These are phyloP conservation scores for Lyophyllum semitale DNA, from an alignment of 768 basidiomycete species.

Conservation along the genomic window DNA sequence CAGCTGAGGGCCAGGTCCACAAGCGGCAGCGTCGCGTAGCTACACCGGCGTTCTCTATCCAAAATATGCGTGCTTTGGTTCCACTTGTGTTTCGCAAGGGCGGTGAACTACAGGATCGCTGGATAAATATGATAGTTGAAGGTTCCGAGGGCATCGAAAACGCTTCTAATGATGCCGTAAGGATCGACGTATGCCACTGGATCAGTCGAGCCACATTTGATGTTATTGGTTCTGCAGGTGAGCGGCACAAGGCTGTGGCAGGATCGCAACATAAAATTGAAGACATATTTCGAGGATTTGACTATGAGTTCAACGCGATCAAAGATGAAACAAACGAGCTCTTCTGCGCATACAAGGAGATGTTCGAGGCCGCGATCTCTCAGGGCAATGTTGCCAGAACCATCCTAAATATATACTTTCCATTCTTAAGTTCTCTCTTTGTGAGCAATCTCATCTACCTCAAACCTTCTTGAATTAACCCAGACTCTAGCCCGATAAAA, in stretches of 20 bases:
- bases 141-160: constrained; percentile 27
- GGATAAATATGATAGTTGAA: constrained; percentile 48
- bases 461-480: background rate
- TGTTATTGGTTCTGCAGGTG: constrained; percentile 88
- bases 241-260: constrained; percentile 9
- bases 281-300: constrained; percentile 58
- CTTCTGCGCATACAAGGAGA: constrained; percentile 79
- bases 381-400: constrained; percentile 49
- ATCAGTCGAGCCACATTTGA: constrained; percentile 85
- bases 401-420: constrained; percentile 58
- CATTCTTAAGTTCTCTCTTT: constrained; percentile 53
- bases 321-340: constrained; percentile 78
- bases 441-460: constrained; percentile 39
- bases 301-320: constrained; percentile 85
- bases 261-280: background rate
- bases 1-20: constrained; percentile 77
- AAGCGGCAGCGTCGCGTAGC: constrained; percentile 79
- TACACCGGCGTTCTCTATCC: constrained; percentile 78
- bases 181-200: constrained; percentile 79
- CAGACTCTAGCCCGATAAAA: constrained; percentile 51
- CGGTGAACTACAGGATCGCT: constrained; percentile 57
- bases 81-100: constrained; percentile 76
- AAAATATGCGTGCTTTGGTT: constrained; percentile 70
- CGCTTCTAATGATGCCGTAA: constrained; percentile 28
- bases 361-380: constrained; percentile 76